Conservation (phyloP, 768 basidiomycete species). For the Auriculariales sp. region DNA sequence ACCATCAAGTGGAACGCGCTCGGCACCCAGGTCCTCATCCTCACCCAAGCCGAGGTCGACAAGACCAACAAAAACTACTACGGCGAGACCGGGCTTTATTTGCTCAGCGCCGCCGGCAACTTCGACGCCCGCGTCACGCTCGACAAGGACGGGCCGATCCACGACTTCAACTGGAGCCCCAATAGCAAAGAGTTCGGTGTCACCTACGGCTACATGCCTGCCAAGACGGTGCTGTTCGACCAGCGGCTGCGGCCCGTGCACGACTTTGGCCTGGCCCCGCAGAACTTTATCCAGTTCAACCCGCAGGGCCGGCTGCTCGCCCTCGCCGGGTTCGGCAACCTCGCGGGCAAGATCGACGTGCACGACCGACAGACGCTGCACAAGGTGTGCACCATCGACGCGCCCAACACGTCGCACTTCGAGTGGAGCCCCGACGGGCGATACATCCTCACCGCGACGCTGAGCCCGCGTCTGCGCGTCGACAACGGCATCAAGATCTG, state of each 20-base stretch:
- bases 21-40: constrained; percentile 79
- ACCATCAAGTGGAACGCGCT: constrained; percentile 18
- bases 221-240: constrained; percentile 85
- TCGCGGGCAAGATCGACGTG: constrained; percentile 87
- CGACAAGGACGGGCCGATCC: constrained; percentile 95
- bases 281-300: constrained; percentile 90
- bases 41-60: constrained; percentile 95
- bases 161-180: constrained; percentile 92
- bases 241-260: constrained; percentile 74
- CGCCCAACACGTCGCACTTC: constrained; percentile 86
- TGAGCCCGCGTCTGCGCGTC: constrained; percentile 89
- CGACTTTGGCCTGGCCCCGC: constrained; percentile 81
- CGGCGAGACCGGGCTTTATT: constrained; percentile 90
- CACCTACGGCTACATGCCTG: constrained; percentile 95
- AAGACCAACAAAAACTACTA: constrained; percentile 97
- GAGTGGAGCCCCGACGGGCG: constrained; percentile 93
- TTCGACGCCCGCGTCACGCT: constrained; percentile 81
- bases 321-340: constrained; percentile 91
- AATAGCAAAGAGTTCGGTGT: constrained; percentile 95
- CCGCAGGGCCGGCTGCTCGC: constrained; percentile 80
- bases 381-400: constrained; percentile 69
- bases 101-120: constrained; percentile 82
- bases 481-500: constrained; percentile 96
- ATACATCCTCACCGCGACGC: constrained; percentile 84
- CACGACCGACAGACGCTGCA: constrained; percentile 76